Base-by-base conservation (phyloP, 192 early-diverging fungal species). In the Linnemannia zychae region DNA sequence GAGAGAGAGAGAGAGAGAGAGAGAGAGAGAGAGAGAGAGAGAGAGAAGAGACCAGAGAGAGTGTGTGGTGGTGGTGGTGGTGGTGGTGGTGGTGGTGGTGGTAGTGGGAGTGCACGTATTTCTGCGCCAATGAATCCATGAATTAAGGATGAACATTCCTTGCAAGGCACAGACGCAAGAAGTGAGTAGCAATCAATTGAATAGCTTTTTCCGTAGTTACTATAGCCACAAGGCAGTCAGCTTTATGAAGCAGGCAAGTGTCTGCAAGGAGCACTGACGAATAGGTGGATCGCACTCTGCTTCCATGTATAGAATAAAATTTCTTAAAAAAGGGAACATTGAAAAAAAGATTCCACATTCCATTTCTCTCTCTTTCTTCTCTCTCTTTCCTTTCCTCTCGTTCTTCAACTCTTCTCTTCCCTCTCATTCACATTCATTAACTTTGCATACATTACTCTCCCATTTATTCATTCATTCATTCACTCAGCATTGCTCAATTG, bases 281-380 rank as follows among this genome's bases (percentile, higher is more conserved):
- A 44, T 44, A 9, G 9, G 9, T 44, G 9, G 40, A 44, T 44
- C 40, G 40, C 40, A 44, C 4, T 9, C 4, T 44, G 40, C 40
- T 44, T 44, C 40, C 4, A 44, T 44, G 20, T 52, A 34, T 48
- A 52, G 34, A 48, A 48, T 33, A 52, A 13, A 73, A 37, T 17
- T 34, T 73, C 16, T 22, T 16, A 36, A 40, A 38, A 44, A 69
- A 60, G 17, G 31, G 20, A 67, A 7, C 44, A 34, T 50, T 38
- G 33, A 37, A 69, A 67, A 67, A 70, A 75, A 33, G 65, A 83
- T 78, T 78, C 82, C 82, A 78, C 73, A 84, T 84, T 84, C 82
- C 81, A 84, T 33, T 84, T 46, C 31, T 63, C 18, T 4, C 63
- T 24, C 37, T 60, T 28, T 67, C 24, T 38, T 76, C 16, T 67